Evolutionary conservation across 805 yeast species (phyloP).

Genomic region (Spathaspora sp.): DNA sequence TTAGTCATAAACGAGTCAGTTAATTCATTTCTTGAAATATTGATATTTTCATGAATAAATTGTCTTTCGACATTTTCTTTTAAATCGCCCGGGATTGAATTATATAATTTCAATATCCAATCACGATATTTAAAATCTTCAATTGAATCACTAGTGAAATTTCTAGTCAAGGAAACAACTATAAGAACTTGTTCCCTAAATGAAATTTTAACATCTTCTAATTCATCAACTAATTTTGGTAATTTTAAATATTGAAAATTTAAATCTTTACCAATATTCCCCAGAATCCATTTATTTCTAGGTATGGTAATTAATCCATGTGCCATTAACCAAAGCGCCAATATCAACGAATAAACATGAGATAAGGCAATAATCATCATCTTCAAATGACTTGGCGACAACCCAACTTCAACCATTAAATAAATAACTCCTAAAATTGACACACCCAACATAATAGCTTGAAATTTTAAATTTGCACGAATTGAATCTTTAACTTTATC

Average conservation of each 20-base stretch:
- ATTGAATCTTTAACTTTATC: constrained; percentile 55
- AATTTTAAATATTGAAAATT: constrained; percentile 48
- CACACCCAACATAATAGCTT: constrained; percentile 49
- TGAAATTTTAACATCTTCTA: constrained; percentile 59
- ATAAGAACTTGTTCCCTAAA: constrained; percentile 62
- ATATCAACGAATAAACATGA: constrained; percentile 68
- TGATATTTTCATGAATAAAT: constrained; percentile 16
- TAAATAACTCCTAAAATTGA: constrained; percentile 58
- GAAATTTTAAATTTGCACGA: constrained; percentile 55
- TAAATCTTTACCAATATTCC: constrained; percentile 23
- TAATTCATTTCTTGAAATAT: constrained; percentile 29
- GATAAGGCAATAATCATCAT: constrained; percentile 70
- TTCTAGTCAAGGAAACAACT: constrained; percentile 48
- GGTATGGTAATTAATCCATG: constrained; percentile 76
- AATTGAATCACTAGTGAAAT: constrained; percentile 27
- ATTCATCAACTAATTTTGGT: constrained; percentile 54
- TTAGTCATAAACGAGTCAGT: constrained; percentile 44
- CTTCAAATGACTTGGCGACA: constrained; percentile 54
- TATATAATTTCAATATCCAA: constrained; percentile 61
- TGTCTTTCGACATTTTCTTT: constrained; percentile 30
- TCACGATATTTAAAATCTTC: constrained; percentile 45
- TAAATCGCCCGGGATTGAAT: constrained; percentile 39
- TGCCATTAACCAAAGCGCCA: constrained; percentile 82
- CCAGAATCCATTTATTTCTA: constrained; percentile 40
- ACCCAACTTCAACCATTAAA: constrained; percentile 47